phyloP scores from a whole-genome alignment of 768 basidiomycete genomes.

The Lactarius quietus region DNA sequence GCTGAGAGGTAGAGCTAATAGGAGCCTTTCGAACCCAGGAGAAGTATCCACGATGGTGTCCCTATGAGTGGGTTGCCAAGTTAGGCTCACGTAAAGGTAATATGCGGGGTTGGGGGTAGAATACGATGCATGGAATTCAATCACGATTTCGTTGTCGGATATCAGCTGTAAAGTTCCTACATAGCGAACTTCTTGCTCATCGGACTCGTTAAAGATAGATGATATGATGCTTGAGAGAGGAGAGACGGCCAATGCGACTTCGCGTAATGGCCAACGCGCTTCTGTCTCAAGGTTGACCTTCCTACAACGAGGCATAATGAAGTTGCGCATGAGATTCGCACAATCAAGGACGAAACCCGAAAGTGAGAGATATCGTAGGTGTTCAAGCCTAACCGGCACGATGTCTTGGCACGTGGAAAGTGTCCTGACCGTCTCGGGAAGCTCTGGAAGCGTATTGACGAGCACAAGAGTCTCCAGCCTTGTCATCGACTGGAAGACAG shows the following conservation, averaged over 20 bases:
- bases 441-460: conserved; percentile 5
- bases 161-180: neutral
- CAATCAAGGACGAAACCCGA: conserved; percentile 16
- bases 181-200: conserved; percentile 6
- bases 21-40: conserved; percentile 5
- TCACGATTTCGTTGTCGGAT: neutral
- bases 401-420: conserved; percentile 7
- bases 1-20: conserved; percentile 4
- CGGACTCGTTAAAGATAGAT: conserved; percentile 7
- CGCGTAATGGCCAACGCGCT: neutral
- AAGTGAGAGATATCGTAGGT: neutral
- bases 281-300: neutral
- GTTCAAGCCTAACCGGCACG: conserved; percentile 5
- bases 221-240: conserved; percentile 12
- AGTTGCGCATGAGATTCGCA: conserved; percentile 9
- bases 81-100: neutral
- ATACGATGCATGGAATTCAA: neutral
- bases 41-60: neutral
- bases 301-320: conserved; percentile 13
- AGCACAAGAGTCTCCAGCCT: conserved; percentile 12
- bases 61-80: neutral
- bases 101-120: neutral
- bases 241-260: conserved; percentile 9
- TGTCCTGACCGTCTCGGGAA: conserved; percentile 1
- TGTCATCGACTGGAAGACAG: conserved; percentile 7